Conservation (phyloP, 148 eudicot species). For the Spergularia marina region DNA sequence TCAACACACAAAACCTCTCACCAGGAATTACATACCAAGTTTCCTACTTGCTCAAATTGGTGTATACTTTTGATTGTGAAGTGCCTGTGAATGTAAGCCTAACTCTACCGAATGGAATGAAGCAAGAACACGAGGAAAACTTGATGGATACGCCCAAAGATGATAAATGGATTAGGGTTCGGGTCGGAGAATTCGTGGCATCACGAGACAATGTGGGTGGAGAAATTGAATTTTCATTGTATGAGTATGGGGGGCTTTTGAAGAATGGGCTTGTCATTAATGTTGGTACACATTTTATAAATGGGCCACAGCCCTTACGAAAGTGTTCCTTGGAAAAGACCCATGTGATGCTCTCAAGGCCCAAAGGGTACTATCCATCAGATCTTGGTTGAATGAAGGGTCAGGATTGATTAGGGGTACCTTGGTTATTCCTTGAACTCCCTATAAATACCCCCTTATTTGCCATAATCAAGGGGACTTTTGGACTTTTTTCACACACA, state of each 20-base stretch:
- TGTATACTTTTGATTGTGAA: constrained; percentile 58
- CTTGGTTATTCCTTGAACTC: no score
- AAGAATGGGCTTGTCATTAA: constrained; percentile 65
- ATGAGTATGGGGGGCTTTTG: constrained; percentile 60
- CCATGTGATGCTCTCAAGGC: no score
- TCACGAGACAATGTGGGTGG: constrained; percentile 40
- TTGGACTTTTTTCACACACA: no score
- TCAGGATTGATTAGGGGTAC: no score
- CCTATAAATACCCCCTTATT: no score
- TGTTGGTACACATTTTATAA: no score
- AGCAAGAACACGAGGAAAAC: constrained; percentile 46
- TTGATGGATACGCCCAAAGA: constrained; percentile 50
- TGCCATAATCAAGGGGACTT: no score
- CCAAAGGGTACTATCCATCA: no score
- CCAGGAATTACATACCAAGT: constrained; percentile 49
- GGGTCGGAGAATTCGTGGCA: constrained; percentile 46
- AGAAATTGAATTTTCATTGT: constrained; percentile 59
- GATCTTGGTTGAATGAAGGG: no score
- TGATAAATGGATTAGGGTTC: constrained; percentile 56
- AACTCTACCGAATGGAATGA: constrained; percentile 52
- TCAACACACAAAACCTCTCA: constrained; percentile 42
- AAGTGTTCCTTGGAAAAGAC: no score
- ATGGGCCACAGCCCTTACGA: no score
- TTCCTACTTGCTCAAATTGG: constrained; percentile 48
- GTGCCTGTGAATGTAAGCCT: constrained; percentile 63